Conservation (phyloP, 1,139 yeast species). For the Pneumocystis murina region DNA sequence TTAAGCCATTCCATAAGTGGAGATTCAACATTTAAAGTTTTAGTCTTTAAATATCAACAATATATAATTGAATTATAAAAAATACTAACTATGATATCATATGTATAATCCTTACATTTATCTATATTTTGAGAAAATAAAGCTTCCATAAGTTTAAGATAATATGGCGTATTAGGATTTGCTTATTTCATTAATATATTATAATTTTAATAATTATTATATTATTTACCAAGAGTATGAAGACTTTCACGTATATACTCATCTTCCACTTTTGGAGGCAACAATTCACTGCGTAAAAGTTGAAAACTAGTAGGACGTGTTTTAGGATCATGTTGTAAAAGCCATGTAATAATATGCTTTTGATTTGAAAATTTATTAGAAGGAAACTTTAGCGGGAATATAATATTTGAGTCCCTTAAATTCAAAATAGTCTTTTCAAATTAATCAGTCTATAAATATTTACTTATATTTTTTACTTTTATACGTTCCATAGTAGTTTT, state of each 20-base stretch:
- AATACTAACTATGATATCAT: constrained; percentile 1
- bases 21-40: constrained; percentile 20
- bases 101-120: constrained; percentile 28
- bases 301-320: constrained; percentile 66
- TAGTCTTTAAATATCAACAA: neutral
- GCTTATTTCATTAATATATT: constrained; percentile 8
- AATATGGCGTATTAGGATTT: constrained; percentile 79
- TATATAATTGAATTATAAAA: constrained; percentile 17
- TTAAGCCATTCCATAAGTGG: constrained; percentile 31
- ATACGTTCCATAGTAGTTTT: constrained; percentile 80
- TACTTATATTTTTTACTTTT: neutral
- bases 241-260: constrained; percentile 78
- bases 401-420: neutral
- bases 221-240: constrained; percentile 53
- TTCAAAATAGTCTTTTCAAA: neutral
- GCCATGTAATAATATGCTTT: constrained; percentile 43
- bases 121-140: constrained; percentile 76
- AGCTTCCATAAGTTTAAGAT: constrained; percentile 75
- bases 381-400: constrained; percentile 23
- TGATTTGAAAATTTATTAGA: constrained; percentile 30
- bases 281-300: constrained; percentile 59
- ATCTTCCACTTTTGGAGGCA: constrained; percentile 83
- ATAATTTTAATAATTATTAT: neutral
- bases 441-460: neutral
- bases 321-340: constrained; percentile 65